Base-by-base conservation (phyloP, 2,329 filamentous ascomycete species). In the Aaosphaeria pasadenensis region DNA sequence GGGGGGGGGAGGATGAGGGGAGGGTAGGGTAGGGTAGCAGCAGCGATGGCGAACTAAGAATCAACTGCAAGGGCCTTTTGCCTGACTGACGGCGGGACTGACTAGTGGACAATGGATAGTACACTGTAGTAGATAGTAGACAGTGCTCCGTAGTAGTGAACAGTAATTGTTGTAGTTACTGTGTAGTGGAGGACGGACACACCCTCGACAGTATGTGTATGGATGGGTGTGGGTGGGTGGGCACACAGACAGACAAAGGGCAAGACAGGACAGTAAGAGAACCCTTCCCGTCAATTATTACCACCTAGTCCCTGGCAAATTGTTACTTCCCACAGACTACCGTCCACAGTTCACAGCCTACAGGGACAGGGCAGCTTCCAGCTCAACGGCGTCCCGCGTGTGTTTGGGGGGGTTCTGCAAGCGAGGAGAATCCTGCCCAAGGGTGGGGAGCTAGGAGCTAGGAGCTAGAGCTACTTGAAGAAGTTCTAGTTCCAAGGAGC, bases 371-470 rank as follows among this genome's bases (percentile, higher is more conserved):
- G 47, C 49, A 50, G 51, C 52, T 56, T 48, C 46, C 46, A 54
- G 17, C 30, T 49, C 61, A 67, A 66, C 61, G 62, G 62, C 57
- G 49, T 47, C n/a, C n/a, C 33, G 17, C 39, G 7, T 49, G 38
- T 24, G 53, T 46, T 44, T 50, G 51, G 53, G 57, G 57, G 43
- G 57, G 52, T 53, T 48, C 41, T 45, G 45, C 56, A 56, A 59
- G 57, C 57, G 58, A 60, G 52, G 54, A 57, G 58, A 62, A 49
- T 31, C 17, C 30, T 24, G 17, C 17, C 33, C 7, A 36, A 36
- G 33, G 9, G 33, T 9, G 33, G 33, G 33, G n/a, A 9, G 33
- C 9, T 9, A 36, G 33, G 33, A 36, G 33, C 33, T 9, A 36
- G n/a, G 9, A n/a, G 33, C 7, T 9, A n/a, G 33, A 36, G 17